Evolutionary conservation across 441 rosid species (phyloP), one percentile per base, ranked within the genome.

Genomic region (Capsella rubella): DNA sequence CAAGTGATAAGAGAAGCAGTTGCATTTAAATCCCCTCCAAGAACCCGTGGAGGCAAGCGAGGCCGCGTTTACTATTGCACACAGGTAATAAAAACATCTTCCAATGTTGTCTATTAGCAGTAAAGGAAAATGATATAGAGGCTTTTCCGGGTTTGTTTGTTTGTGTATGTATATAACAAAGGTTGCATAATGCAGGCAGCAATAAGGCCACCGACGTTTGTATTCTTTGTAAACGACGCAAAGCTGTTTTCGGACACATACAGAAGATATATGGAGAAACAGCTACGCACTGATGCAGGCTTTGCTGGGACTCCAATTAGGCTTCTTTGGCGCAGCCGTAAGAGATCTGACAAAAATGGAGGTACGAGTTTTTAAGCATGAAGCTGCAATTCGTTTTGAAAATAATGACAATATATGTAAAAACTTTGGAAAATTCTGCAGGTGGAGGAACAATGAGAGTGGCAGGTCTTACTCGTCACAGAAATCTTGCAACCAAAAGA

Each of bases 241-340:
- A 94, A 85, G 81, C 87, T 94, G 64, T 94, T 94, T 63, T 85
- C 95, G 3, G 97, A 94, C 73, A 92, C 97, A 10, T 94, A 91
- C 76, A 86, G 93, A 34, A 87, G 94, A 51, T 94, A 87, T 72
- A 83, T 94, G 97, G 99, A 92, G 89, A 94, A 94, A 87, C 95
- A 90, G 83, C 87, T 94, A 59, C 95, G 95, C 59, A 25, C 85
- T 12, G 87, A 92, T 77, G 97, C 93, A 28, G 97, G 99, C 49
- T 94, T 92, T 82, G 45, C 90, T 28, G 97, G 97, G n/a, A 89
- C 96, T 16, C 97, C 99, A n/a, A 94, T 94, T 53, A 85, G 94
- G 45, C 86, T 94, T 71, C 91, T 94, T 53, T 94, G 99, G 97
- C 91, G 97, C 40, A 90, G 90, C 79, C 88, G 99, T 80, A 92